These are phyloP conservation scores for Cryptococcus floricola DNA, from an alignment of 1,284 basidiomycete genomes.

Conservation along the genomic window DNA sequence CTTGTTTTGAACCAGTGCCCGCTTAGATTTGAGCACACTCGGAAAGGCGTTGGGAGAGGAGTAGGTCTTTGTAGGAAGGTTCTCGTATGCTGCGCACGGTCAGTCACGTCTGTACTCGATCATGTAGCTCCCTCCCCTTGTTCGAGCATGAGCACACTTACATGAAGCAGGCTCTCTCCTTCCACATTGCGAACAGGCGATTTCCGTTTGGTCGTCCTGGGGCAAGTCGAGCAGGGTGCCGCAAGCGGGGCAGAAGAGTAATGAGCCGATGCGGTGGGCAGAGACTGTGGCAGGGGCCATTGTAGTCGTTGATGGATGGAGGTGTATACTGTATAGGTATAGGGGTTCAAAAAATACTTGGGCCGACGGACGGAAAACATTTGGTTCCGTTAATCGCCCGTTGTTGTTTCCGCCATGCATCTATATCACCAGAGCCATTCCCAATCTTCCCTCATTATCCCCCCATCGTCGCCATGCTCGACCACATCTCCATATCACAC, in stretches of 20 bases:
- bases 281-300: slow-evolving; percentile 5
- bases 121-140: no score
- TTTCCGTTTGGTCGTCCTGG: slow-evolving; percentile 66
- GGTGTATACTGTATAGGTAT: background rate
- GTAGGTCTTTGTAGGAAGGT: slow-evolving; percentile 81
- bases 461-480: slow-evolving; percentile 59
- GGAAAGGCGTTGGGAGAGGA: slow-evolving; percentile 94
- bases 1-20: slow-evolving; percentile 82
- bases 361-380: background rate
- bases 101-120: background rate
- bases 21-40: slow-evolving; percentile 76
- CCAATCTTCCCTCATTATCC: no score
- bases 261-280: slow-evolving; percentile 59
- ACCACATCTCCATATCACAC: slow-evolving; percentile 84
- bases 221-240: slow-evolving; percentile 85
- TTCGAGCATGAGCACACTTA: slow-evolving; percentile 52
- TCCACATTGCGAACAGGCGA: slow-evolving; percentile 83
- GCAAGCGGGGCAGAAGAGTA: slow-evolving; percentile 90
- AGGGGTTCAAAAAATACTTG: background rate
- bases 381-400: no score
- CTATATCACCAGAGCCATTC: no score
- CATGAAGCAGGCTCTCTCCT: slow-evolving; percentile 80
- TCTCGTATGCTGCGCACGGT: slow-evolving; percentile 72
- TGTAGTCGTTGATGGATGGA: background rate
- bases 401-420: background rate